Evolutionary conservation across 805 yeast species (phyloP).

Genomic region (Saturnispora hagleri): DNA sequence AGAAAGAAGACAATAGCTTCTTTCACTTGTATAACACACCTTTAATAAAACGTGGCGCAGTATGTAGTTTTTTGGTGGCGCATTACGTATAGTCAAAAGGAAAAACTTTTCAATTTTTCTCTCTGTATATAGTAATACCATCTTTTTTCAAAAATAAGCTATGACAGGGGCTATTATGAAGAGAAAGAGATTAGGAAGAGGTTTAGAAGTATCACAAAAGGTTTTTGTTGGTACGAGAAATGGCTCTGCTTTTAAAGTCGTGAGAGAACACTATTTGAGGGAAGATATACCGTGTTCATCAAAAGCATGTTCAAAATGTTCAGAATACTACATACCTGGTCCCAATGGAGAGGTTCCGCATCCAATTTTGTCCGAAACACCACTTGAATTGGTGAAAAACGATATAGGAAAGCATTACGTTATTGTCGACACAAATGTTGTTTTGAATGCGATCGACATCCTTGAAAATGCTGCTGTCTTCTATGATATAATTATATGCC

Average conservation of each 20-base stretch:
- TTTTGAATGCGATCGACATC: conserved; percentile 80
- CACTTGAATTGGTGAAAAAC: conserved; percentile 35
- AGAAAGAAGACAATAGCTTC: conserved; percentile 23
- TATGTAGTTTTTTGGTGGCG: not conserved
- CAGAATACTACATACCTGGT: conserved; percentile 44
- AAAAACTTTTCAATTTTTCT: not conserved
- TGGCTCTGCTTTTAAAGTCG: conserved; percentile 85
- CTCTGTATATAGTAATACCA: not conserved
- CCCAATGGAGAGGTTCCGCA: conserved; percentile 59
- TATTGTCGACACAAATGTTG: conserved; percentile 81
- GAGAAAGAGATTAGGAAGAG: conserved; percentile 40
- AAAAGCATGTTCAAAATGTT: conserved; percentile 55
- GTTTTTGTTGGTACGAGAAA: conserved; percentile 86
- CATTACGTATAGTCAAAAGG: not conserved
- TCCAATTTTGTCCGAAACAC: conserved; percentile 57
- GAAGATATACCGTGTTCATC: conserved; percentile 90
- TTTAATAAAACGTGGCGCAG: not conserved
- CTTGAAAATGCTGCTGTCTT: conserved; percentile 70
- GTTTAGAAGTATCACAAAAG: conserved; percentile 67
- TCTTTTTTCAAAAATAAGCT: not conserved
- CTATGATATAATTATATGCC: conserved; percentile 89
- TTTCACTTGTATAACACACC: not conserved
- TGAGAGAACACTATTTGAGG: conserved; percentile 88
- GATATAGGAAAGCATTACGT: conserved; percentile 66
- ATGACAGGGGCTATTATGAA: conserved; percentile 10